A percentile compares a stretch with the other conserved stretches of the same genome.
These are phyloP conservation scores for Diaporthe velutina DNA, from an alignment of 2,329 filamentous ascomycete species.

Conservation along the genomic window DNA sequence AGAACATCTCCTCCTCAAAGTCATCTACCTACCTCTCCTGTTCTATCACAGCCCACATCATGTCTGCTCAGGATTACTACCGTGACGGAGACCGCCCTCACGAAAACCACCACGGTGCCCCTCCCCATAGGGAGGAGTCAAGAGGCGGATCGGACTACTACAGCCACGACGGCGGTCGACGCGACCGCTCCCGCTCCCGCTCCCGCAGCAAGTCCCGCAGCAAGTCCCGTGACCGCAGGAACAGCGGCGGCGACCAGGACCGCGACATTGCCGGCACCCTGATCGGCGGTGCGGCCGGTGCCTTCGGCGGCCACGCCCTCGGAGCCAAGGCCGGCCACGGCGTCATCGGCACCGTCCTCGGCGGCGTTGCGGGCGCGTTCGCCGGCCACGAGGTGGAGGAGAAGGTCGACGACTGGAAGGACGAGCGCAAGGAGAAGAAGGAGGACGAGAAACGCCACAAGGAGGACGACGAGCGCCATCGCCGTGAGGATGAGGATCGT, in stretches of 20 bases:
- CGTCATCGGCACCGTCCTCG: constrained; percentile 53
- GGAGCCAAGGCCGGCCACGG: constrained; percentile 50
- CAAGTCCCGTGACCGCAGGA: constrained; percentile 8
- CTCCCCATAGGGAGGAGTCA: constrained; percentile 21
- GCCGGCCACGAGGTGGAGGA: constrained; percentile 58
- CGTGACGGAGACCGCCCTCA: constrained; percentile 27
- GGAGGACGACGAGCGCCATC: constrained; percentile 44
- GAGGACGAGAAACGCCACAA: constrained; percentile 42
- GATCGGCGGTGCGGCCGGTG: constrained; percentile 56
- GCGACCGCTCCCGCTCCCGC: neutral
- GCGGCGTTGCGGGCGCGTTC: constrained; percentile 55
- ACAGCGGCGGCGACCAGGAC: constrained; percentile 51
- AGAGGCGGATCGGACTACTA: constrained; percentile 35
- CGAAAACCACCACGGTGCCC: constrained; percentile 25
- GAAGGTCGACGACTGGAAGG: constrained; percentile 54
- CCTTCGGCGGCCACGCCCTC: constrained; percentile 55
- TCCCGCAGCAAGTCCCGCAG: constrained; percentile 23
- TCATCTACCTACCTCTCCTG: neutral
- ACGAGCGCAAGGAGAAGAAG: constrained; percentile 55
- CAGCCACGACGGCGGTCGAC: constrained; percentile 25
- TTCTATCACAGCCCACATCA: neutral
- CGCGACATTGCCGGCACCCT: constrained; percentile 56
- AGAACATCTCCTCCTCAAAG: neutral
- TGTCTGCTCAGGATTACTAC: constrained; percentile 33
- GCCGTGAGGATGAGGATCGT: constrained; percentile 20